A percentile compares a stretch with the other conserved stretches of the same genome.
Evolutionary conservation across 352 stramenopile species (phyloP).

Genomic region (Phytophthora ramorum): DNA sequence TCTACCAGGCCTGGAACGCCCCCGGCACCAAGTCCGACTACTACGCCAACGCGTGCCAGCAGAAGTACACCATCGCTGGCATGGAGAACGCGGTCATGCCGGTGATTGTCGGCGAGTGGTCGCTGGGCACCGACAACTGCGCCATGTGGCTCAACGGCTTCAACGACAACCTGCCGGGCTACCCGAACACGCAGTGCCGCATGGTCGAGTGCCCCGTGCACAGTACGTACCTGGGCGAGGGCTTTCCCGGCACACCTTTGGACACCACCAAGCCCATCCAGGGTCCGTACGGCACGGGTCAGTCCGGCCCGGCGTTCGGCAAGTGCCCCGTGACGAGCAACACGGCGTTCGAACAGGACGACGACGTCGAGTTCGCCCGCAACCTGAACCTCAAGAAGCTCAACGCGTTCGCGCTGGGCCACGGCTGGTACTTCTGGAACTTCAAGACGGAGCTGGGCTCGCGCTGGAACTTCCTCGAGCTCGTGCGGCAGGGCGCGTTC

Average conservation of each 20-base stretch:
- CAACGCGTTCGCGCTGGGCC: slow-evolving; percentile 87
- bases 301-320: slow-evolving; percentile 66
- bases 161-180: slow-evolving; percentile 40
- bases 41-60: slow-evolving; percentile 88
- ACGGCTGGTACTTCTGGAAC: slow-evolving; percentile 94
- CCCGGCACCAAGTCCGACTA: slow-evolving; percentile 76
- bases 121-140: slow-evolving; percentile 84
- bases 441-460: slow-evolving; percentile 59
- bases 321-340: slow-evolving; percentile 49
- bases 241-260: too few relatives aligned
- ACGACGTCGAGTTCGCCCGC: slow-evolving; percentile 75
- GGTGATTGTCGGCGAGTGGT: slow-evolving; percentile 96
- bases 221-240: too few relatives aligned
- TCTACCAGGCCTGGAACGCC: slow-evolving; percentile 92
- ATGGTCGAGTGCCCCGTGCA: too few relatives aligned
- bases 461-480: too few relatives aligned
- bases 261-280: too few relatives aligned
- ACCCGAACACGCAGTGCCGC: slow-evolving; percentile 90
- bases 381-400: slow-evolving; percentile 92
- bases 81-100: slow-evolving; percentile 61
- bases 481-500: too few relatives aligned
- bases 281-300: too few relatives aligned
- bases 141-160: slow-evolving; percentile 87
- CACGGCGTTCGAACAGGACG: slow-evolving; percentile 58
- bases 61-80: slow-evolving; percentile 84